Conservation (phyloP, 2,329 filamentous ascomycete genomes). For the Orbilia javanica region DNA sequence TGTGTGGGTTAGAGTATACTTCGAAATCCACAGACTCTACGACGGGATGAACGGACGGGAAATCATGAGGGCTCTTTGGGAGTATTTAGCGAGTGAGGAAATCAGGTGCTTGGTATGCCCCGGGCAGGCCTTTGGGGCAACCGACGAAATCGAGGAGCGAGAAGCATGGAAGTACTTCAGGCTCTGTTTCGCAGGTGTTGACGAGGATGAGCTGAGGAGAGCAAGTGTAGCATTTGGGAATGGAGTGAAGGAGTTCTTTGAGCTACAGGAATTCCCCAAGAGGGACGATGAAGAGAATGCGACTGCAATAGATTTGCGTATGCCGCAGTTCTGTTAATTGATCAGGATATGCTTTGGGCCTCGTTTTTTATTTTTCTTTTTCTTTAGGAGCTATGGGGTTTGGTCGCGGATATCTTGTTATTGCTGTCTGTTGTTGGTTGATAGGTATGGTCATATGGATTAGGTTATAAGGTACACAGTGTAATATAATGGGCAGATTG, state of each 20-base stretch:
- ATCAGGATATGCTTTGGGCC: not conserved
- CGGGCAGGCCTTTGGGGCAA: conserved; percentile 80
- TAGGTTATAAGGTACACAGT: not conserved
- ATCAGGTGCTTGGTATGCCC: conserved; percentile 74
- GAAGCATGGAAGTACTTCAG: conserved; percentile 79
- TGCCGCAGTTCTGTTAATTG: conserved; percentile 29
- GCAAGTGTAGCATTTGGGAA: conserved; percentile 76
- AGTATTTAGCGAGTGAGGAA: conserved; percentile 58
- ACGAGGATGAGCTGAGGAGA: conserved; percentile 75
- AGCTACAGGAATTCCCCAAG: conserved; percentile 66
- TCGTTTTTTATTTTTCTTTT: not conserved
- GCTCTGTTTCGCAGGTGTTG: conserved; percentile 86
- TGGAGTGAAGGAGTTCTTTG: conserved; percentile 81
- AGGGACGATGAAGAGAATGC: conserved; percentile 26
- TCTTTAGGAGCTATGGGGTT: conserved; percentile 22
- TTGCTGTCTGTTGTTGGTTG: not conserved
- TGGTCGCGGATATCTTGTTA: not conserved
- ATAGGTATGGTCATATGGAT: no score
- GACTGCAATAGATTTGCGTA: conserved; percentile 1
- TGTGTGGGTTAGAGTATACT: conserved; percentile 81
- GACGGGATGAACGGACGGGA: conserved; percentile 57
- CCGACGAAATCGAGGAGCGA: conserved; percentile 70
- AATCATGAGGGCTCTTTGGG: conserved; percentile 60
- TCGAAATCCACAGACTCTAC: conserved; percentile 79
- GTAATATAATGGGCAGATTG: conserved; percentile 24